A percentile compares a stretch with the other conserved stretches of the same genome.
phyloP scores from a whole-genome alignment of 2,329 filamentous ascomycete species.

The Nemania abortiva region DNA sequence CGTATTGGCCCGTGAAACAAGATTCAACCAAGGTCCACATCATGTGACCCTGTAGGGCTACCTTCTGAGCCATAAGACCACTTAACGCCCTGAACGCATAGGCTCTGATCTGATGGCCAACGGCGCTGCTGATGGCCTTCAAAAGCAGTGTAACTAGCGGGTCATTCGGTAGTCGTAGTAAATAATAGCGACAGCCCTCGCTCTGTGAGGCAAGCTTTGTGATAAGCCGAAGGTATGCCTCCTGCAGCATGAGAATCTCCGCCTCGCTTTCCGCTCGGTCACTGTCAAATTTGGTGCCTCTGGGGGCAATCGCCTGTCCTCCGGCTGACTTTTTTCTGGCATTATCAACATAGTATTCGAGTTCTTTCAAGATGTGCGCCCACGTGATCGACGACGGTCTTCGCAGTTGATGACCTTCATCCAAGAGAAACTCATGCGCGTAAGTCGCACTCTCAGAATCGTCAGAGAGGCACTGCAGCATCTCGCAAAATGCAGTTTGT shows the following conservation, averaged over 20 bases:
- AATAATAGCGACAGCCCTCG: constrained; percentile 75
- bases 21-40: constrained; percentile 86
- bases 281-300: constrained; percentile 69
- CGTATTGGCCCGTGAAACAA: constrained; percentile 76
- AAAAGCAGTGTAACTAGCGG: constrained; percentile 81
- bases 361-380: constrained; percentile 90
- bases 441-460: constrained; percentile 85
- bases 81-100: constrained; percentile 84
- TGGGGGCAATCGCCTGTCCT: constrained; percentile 65
- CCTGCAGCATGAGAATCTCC: constrained; percentile 95
- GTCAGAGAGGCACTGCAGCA: constrained; percentile 88
- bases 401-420: constrained; percentile 84
- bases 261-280: constrained; percentile 84
- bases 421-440: constrained; percentile 89
- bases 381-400: constrained; percentile 89
- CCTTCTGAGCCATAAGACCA: constrained; percentile 81
- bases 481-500: constrained; percentile 95
- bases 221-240: constrained; percentile 91
- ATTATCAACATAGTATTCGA: constrained; percentile 84
- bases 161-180: constrained; percentile 74
- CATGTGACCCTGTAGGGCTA: constrained; percentile 71
- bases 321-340: constrained; percentile 77
- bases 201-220: constrained; percentile 84
- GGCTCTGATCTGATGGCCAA: constrained; percentile 82
- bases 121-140: constrained; percentile 80